Evolutionary conservation across 768 basidiomycete species (phyloP).

Genomic region (Boletus edulis): DNA sequence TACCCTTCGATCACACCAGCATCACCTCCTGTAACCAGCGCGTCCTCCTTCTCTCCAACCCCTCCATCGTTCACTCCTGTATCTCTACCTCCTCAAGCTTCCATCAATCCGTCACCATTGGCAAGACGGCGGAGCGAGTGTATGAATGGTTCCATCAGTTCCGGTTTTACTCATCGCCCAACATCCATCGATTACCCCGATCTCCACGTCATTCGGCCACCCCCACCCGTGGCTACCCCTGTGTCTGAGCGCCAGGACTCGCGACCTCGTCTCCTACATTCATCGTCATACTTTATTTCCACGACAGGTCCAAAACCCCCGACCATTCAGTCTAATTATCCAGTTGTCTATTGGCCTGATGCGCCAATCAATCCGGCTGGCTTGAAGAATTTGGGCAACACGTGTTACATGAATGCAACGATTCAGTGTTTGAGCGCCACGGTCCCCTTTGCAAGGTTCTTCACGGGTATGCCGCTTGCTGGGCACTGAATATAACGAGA

Average conservation of each 20-base stretch:
- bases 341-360: constrained; percentile 83
- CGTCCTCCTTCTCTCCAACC: constrained; percentile 41
- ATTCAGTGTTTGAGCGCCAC: constrained; percentile 96
- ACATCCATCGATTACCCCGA: constrained; percentile 78
- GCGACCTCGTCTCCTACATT: constrained; percentile 49
- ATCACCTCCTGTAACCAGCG: constrained; percentile 35
- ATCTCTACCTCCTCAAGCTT: constrained; percentile 79
- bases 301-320: constrained; percentile 54
- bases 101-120: constrained; percentile 75
- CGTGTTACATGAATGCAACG: constrained; percentile 99
- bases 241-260: constrained; percentile 74
- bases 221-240: constrained; percentile 73
- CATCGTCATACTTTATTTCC: constrained; percentile 35
- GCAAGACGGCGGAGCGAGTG: constrained; percentile 75
- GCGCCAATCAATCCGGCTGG: constrained; percentile 77
- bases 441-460: constrained; percentile 89
- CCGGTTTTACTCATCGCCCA: constrained; percentile 43
- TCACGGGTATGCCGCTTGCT: constrained; percentile 58
- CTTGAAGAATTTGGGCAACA: constrained; percentile 93
- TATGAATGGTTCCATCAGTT: constrained; percentile 69
- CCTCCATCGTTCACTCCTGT: constrained; percentile 38
- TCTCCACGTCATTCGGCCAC: constrained; percentile 68
- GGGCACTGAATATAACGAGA: not conserved
- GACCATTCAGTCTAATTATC: constrained; percentile 71
- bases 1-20: constrained; percentile 48